Evolutionary conservation across 1,284 basidiomycete species (phyloP), one percentile per base, ranked within the genome.

Genomic region (Porphyrellus sp.): DNA sequence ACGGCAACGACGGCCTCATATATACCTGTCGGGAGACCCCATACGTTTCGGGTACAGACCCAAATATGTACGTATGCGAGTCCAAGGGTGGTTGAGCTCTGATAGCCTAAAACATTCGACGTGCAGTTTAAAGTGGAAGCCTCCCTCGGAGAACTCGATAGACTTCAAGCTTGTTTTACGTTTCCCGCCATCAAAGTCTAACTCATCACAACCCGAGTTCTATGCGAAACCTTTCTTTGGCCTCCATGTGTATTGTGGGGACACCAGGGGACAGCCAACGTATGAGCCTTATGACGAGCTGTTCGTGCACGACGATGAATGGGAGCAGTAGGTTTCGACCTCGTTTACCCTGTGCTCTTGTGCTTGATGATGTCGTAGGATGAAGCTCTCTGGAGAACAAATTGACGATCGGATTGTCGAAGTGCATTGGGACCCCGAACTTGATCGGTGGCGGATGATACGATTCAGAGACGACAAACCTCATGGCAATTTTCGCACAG

Each of bases 91-190:
- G 40, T 47, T 41, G 15, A n/a, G 15, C 5, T 25, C 25, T 40
- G 37, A 37, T 45, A 4, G 5, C 28, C 46, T 25, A 34, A 49
- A 45, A 39, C 18, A 46, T 33, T 11, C 37, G 18, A 47, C 23
- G 20, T n/a, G 28, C 66, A 97, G 93, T 59, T 72, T 98, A 62
- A 99, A 99, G 70, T 99, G 97, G 97, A 99, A 99, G 72, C 95
- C 96, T 1, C 94, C 97, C 4, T 91, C 89, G 3, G 97, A 99
- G 66, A 99, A 99, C 70, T 94, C 93, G 4, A 90, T 99, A 65
- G 97, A 99, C 71, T 99, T 99, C 77, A 93, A 93, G 68, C 85
- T 99, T 13, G 80, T 95, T 48, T 77, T 99, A 18, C 85, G 92
- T 33, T 99, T 99, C 69, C 94, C 96, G 2, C 84, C 93, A 3